Evolutionary conservation across 345 rosid species (phyloP), one percentile per base, ranked within the genome.

Genomic region (Pistacia vera): DNA sequence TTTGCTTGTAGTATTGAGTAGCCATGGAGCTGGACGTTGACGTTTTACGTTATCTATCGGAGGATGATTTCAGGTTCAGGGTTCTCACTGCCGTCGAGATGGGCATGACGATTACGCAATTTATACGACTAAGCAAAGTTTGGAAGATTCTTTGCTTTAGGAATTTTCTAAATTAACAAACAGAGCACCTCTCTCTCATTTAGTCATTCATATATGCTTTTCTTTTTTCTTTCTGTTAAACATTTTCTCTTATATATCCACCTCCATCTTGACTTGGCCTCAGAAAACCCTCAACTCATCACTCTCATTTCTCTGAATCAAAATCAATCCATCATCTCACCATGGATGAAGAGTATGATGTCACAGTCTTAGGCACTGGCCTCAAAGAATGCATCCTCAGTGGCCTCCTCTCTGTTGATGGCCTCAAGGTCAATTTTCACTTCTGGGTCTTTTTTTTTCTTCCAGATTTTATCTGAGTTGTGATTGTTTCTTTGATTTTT

Each of bases 341-440:
- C 77, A 96, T 96, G 99, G 99, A 96, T n/a, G 98, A 96, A 74
- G 97, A 90, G 84, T 93, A 96, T 64, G 97, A 96, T 73, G 97
- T 92, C 25, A 81, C 93, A 4, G 99, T 96, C 54, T 81, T 96
- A 49, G 99, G 99, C 46, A 96, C 99, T 60, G 99, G 99, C 76
- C 99, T 96, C 83, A 96, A 96, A 81, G 99, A 96, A 83, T 96
- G 99, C 85, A 96, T 96, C 87, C 97, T 96, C 74, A 94, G 98
- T 74, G 99, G 99, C 44, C 97, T 96, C 70, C 99, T 96, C 87
- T 96, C 99, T 64, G 99, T 96, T 75, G 98, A 94, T 64, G 94
- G 99, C 75, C 88, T 94, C 74, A 97, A 94, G 99, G 99, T 97
- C 80, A 80, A 51, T 3, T 66, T 58, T 11, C 7, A 2, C 51